Conservation (phyloP, 345 rosid species). For the Heritiera littoralis region DNA sequence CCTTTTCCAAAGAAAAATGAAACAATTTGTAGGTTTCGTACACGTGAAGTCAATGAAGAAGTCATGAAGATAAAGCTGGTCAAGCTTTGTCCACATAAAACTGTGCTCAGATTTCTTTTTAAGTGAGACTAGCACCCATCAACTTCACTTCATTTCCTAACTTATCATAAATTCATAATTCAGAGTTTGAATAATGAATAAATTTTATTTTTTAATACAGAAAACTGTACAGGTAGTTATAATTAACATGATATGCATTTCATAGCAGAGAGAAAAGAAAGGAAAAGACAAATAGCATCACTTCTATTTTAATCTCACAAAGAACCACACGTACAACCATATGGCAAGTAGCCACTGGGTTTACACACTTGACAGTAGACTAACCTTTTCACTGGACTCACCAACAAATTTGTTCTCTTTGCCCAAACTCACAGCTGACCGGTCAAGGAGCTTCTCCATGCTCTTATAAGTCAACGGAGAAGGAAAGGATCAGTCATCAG, state of each 20-base stretch:
- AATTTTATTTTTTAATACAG: background rate
- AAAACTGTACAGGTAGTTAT: background rate
- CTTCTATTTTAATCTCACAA: background rate
- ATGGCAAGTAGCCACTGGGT: background rate
- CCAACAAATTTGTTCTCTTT: slow-evolving; percentile 22
- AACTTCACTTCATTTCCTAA: background rate
- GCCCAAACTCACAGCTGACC: slow-evolving; percentile 25
- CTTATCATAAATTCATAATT: background rate
- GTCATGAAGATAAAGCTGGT: background rate
- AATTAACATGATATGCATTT: background rate
- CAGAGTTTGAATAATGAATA: background rate
- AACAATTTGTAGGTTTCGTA: background rate
- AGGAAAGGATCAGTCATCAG: background rate
- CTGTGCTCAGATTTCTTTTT: background rate
- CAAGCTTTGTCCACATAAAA: background rate
- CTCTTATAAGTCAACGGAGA: slow-evolving; percentile 38
- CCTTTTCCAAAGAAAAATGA: background rate
- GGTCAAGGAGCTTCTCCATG: slow-evolving; percentile 46
- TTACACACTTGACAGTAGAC: slow-evolving; percentile 15
- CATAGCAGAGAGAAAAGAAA: background rate
- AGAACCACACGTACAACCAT: background rate
- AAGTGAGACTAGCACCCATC: background rate
- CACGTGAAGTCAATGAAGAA: background rate
- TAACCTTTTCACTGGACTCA: slow-evolving; percentile 41
- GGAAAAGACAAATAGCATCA: background rate